Base-by-base conservation (phyloP, 2,329 filamentous ascomycete genomes). In the Colletotrichum cordylinicola region DNA sequence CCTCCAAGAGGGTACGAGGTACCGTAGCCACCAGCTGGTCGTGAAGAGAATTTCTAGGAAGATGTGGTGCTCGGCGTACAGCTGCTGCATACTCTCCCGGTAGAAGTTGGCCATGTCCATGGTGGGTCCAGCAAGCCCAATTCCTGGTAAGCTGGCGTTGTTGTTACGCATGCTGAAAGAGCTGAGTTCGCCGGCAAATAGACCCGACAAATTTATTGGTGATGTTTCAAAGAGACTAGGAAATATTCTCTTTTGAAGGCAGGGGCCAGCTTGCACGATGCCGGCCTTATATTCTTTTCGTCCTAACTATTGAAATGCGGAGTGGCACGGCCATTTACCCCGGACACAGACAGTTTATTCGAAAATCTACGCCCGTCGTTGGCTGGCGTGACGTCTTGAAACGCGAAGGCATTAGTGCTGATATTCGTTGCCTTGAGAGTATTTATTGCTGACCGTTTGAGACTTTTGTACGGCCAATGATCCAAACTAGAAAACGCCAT, bases 1-100 rank as follows among this genome's bases (percentile, higher is more conserved):
- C 16, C 12, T 48, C 35, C 39, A 72, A 12, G 52, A 48, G 9
- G 56, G 70, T 8, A 67, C 33, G 3, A 75, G 62, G 39, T 21
- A 52, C n/a, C 31, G 70, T 8, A 61, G 18, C 24, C 61, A 65
- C 27, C 18, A 58, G 24, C 27, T 55, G 15, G 39, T 62, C 12
- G 52, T 65, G 24, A 39, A 76, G 35, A 70, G 16, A 10, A 76
- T 56, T 29, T 74, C 74, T 24, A 76, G 31, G 16, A 65, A 61
- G 58, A 70, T 18, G 13, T 16, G 70, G 16, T 66, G 43, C 74
- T 37, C 43, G 33, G 35, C 58, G 58, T 55, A 74, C 6, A 74
- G 55, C 15, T 39, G 62, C 6, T 37, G 39, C 8, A 33, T 31
- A 16, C 29, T 43, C 33, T 75, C 62, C 62, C 55, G 62, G 69